phyloP scores from a whole-genome alignment of 1,139 yeast species.

The Debaryomycetaceae sp. region DNA sequence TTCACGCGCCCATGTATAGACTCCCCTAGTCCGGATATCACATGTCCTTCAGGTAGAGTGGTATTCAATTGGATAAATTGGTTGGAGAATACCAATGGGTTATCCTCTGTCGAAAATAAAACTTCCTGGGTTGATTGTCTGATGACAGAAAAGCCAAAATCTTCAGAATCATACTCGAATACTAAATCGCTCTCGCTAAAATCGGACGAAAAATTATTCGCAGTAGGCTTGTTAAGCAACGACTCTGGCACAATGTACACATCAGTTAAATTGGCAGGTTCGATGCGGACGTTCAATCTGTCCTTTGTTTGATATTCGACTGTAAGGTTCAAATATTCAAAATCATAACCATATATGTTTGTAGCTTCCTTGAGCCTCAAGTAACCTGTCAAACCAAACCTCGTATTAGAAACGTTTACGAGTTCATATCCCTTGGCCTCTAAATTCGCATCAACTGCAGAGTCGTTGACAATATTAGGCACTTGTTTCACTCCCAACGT shows the following conservation, averaged over 20 bases:
- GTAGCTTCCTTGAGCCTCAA: constrained; percentile 20
- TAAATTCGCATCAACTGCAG: constrained; percentile 25
- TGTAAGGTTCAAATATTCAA: constrained; percentile 19
- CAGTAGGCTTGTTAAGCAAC: constrained; percentile 18
- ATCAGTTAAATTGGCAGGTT: constrained; percentile 20
- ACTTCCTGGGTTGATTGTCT: constrained; percentile 21
- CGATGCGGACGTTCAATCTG: constrained; percentile 23
- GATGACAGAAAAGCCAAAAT: constrained; percentile 24
- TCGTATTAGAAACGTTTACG: constrained; percentile 12
- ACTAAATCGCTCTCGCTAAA: constrained; percentile 16
- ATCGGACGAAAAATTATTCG: constrained; percentile 9
- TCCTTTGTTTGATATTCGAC: constrained; percentile 23
- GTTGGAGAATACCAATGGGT: constrained; percentile 27
- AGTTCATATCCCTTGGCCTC: constrained; percentile 23
- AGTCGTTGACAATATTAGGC: constrained; percentile 22
- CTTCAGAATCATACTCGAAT: constrained; percentile 16
- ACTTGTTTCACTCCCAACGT: constrained; percentile 19
- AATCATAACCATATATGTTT: constrained; percentile 29
- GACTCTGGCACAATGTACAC: constrained; percentile 23
- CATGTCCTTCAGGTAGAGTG: constrained; percentile 21
- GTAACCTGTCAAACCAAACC: constrained; percentile 18
- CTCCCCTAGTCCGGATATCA: constrained; percentile 29
- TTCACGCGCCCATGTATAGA: constrained; percentile 24
- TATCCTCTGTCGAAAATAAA: constrained; percentile 25
- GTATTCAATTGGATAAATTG: constrained; percentile 30